Conservation (phyloP, 768 basidiomycete species). For the Leccinum rimulosum region DNA sequence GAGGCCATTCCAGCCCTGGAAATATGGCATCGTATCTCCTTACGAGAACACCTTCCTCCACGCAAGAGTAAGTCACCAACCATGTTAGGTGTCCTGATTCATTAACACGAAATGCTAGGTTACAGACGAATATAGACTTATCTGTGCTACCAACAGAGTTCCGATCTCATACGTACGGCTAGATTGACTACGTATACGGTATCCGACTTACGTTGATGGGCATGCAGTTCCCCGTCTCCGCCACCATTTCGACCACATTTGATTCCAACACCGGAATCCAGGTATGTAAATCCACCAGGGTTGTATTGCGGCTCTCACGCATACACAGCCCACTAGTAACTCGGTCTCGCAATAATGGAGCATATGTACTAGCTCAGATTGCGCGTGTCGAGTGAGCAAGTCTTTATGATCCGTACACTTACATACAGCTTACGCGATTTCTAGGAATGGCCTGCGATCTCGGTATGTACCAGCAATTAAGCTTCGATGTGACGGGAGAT, state of each 20-base stretch:
- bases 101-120: conserved; percentile 3
- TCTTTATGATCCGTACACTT: neutral
- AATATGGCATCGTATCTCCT: conserved; percentile 31
- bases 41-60: conserved; percentile 14
- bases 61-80: conserved; percentile 19
- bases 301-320: conserved; percentile 6
- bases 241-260: conserved; percentile 17
- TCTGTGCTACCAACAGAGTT: conserved; percentile 26
- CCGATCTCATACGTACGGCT: conserved; percentile 19
- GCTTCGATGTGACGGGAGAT: neutral
- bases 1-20: conserved; percentile 30
- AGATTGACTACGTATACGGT: neutral
- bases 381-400: conserved; percentile 11
- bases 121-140: conserved; percentile 7
- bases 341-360: conserved; percentile 19
- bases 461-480: conserved; percentile 11
- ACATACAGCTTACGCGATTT: conserved; percentile 2
- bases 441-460: conserved; percentile 10
- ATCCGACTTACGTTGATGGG: neutral
- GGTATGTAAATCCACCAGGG: conserved; percentile 14
- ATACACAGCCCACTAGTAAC: conserved; percentile 21
- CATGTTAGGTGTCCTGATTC: neutral
- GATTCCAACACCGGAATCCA: conserved; percentile 34
- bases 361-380: conserved; percentile 11
- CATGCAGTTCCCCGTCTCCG: conserved; percentile 17